Conservation (phyloP, 345 rosid genomes). For the Hibiscus trionum region DNA sequence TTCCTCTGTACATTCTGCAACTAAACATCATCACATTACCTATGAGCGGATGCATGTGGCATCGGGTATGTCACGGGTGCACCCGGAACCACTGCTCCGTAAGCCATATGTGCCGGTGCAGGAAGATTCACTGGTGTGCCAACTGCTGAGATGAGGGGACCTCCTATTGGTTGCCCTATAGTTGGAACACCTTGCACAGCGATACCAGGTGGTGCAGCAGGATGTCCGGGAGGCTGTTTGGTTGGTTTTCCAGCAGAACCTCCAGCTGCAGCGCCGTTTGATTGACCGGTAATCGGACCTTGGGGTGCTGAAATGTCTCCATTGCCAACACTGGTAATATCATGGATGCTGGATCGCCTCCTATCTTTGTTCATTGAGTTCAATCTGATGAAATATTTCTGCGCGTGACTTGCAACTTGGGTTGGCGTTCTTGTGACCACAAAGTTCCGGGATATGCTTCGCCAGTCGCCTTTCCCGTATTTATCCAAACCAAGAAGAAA, state of each 20-base stretch:
- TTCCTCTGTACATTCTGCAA: slow-evolving; percentile 42
- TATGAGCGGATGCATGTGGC: slow-evolving; percentile 67
- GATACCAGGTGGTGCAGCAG: slow-evolving; percentile 35
- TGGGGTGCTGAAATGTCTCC: slow-evolving; percentile 62
- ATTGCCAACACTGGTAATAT: slow-evolving; percentile 75
- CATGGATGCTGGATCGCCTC: slow-evolving; percentile 92
- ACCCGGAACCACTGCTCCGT: slow-evolving; percentile 67
- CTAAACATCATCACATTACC: slow-evolving; percentile 37
- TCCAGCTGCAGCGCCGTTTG: slow-evolving; percentile 46
- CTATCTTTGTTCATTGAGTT: slow-evolving; percentile 94
- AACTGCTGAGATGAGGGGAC: slow-evolving; percentile 75
- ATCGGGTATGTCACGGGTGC: slow-evolving; percentile 71
- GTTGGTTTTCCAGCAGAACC: slow-evolving; percentile 42
- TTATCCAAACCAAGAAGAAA: slow-evolving; percentile 96
- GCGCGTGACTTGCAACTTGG: slow-evolving; percentile 97
- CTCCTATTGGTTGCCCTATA: slow-evolving; percentile 77
- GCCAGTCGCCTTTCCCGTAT: slow-evolving; percentile 97
- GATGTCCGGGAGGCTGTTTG: slow-evolving; percentile 51
- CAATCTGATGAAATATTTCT: slow-evolving; percentile 82
- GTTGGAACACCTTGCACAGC: slow-evolving; percentile 55
- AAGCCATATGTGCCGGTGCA: slow-evolving; percentile 60
- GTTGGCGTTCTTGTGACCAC: slow-evolving; percentile 96
- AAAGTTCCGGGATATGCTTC: slow-evolving; percentile 92
- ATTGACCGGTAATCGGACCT: slow-evolving; percentile 91
- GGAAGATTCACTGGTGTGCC: slow-evolving; percentile 92